Base-by-base conservation (phyloP, 345 rosid species). In the Citropsis articulata region DNA sequence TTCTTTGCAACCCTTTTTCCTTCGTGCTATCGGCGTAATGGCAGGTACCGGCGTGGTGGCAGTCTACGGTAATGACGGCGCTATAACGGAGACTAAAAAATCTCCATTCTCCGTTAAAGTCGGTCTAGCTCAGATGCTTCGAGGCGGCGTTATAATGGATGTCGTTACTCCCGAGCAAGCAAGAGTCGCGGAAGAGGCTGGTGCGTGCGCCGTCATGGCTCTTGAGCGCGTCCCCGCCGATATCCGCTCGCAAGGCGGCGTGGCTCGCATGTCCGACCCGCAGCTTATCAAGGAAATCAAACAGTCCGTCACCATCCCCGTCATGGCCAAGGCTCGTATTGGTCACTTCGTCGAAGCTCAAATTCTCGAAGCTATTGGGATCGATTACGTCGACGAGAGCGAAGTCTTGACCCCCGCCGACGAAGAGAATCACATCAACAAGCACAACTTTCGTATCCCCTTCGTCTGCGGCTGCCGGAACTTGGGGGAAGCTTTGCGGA, bases 401-500 rank as follows among this genome's bases (percentile, higher is more conserved):
- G 94, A 93, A 76, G 97, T 89, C 0, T 84, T 93, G 14, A 89
- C 98, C 6, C 85, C 9, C 0, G 94, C 97, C 22, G 97, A 93
- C 73, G 98, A 93, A 21, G 97, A 92, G 1, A 76, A 93, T 75
- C 94, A 91, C 76, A 93, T 90, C 77, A 91, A 93, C 86, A 93
- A 93, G 61, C 94, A 93, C 59, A 93, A 93, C 28, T 93, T 91
- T 84, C 76, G 90, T 38, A 85, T 90, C 65, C 98, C 98, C 4
- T 93, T 94, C 73, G 97, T 94, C 5, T 93, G 98, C 45, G 96
- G 94, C 2, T 93, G 96, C 81, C 84, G 97, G 35, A 93, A 91
- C 45, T 82, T 93, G 36, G 98, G 98, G 6, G 96, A 93, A 71
- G 98, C 97, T 2, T 82, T 93, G 53, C 63, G 96, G 31, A 68